Base-by-base conservation (phyloP, 257 asterid species). In the Solanum infundibuliforme region DNA sequence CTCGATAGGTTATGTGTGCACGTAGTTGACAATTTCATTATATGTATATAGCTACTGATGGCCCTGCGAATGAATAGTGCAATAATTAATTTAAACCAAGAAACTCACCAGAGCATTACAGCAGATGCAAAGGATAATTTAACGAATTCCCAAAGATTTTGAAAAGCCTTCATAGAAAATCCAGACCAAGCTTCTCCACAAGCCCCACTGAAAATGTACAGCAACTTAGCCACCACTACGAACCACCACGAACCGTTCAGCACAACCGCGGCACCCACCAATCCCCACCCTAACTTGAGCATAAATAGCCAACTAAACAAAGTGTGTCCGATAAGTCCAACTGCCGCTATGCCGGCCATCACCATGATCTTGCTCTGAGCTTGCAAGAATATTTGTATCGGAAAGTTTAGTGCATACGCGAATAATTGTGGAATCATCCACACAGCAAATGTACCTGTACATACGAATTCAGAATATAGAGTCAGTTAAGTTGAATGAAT, bases 361-460 rank as follows among this genome's bases (percentile, higher is more conserved):
- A 38, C 92, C 20, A 87, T 18, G 41, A 93, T 91, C 89, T 93
- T 93, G 93, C 97, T 94, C 66, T 94, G 95, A 3, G 96, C 92
- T 87, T 94, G 96, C 87, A 94, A 71, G 86, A 93, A 94, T 86
- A 92, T 94, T n/a, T 92, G 94, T 20, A 90, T 92, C 0, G 96
- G 94, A 73, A 94, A 94, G 81, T 92, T 92, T 38, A 93, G 7
- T 1, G 95, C 95, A 77, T 93, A 94, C 0, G 95, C 97, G 23
- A 88, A 93, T 25, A 94, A 90, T 74, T 93, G 96, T 2, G 98
- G 98, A 62, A 94, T 93, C 96, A 94, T 94, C 95, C 94, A 94
- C 11, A 92, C 8, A 0, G 95, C 87, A 21, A 91, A 91, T 0
- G 12, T 89, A 12, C 94, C 96, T 6, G 94, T 91, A 75, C 46